phyloP scores from a whole-genome alignment of 2,329 filamentous ascomycete species.

The Cladophialophora bantiana region DNA sequence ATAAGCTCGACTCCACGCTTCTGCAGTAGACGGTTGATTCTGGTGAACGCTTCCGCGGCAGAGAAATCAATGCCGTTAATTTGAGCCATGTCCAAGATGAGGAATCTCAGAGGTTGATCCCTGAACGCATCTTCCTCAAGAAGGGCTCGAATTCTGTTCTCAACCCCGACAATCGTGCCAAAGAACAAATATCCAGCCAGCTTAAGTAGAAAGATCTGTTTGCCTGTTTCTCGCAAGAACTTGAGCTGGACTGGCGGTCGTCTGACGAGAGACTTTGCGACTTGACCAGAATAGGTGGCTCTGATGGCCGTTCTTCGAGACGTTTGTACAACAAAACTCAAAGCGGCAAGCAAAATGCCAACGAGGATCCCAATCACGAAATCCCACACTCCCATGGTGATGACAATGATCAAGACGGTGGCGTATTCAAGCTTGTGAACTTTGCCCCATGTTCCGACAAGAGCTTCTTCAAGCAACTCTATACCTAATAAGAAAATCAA shows the following conservation, averaged over 20 bases:
- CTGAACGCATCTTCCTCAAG: conserved; percentile 83
- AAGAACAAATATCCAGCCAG: conserved; percentile 97
- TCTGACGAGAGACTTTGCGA: conserved; percentile 89
- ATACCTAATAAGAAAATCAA: conserved; percentile 95
- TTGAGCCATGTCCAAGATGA: conserved; percentile 86
- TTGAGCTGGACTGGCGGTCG: conserved; percentile 87
- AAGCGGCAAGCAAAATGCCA: conserved; percentile 88
- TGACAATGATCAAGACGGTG: conserved; percentile 83
- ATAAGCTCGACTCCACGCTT: conserved; percentile 80
- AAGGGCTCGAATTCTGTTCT: conserved; percentile 81
- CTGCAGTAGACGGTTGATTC: conserved; percentile 83
- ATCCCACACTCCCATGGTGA: conserved; percentile 96
- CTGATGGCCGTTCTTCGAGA: conserved; percentile 88
- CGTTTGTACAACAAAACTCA: conserved; percentile 89
- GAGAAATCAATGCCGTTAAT: conserved; percentile 96
- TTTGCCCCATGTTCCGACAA: conserved; percentile 88
- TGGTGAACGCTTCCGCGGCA: conserved; percentile 91
- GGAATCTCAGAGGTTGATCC: conserved; percentile 80
- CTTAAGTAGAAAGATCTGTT: conserved; percentile 90
- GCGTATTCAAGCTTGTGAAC: conserved; percentile 86
- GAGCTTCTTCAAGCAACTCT: conserved; percentile 84
- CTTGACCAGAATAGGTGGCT: conserved; percentile 86
- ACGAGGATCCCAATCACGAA: conserved; percentile 94
- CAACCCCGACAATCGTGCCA: conserved; percentile 93
- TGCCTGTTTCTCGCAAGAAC: conserved; percentile 83